Percentiles rank a stretch among this genome's conserved stretches.
phyloP scores from a whole-genome alignment of 208 protist species.

The Spongospora subterranea region DNA sequence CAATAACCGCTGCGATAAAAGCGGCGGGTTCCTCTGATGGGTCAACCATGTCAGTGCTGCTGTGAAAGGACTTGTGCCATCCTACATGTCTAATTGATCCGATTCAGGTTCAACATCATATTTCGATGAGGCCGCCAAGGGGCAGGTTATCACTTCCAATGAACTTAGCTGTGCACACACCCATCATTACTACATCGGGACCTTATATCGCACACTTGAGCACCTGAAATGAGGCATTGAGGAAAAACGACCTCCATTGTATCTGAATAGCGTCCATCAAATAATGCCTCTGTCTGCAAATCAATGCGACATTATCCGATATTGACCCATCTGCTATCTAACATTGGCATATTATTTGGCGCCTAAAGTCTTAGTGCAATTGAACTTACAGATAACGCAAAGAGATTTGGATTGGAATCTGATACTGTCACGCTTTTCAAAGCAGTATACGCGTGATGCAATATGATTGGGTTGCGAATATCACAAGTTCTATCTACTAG shows the following conservation, averaged over 20 bases:
- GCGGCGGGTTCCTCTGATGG: neutral
- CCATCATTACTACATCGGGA: neutral
- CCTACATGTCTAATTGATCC: neutral
- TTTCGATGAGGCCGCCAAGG: neutral
- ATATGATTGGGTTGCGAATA: no score
- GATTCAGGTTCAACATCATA: neutral
- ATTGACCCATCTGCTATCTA: neutral
- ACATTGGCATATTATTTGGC: no score
- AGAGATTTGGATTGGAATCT: neutral
- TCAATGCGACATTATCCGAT: neutral
- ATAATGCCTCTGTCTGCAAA: neutral
- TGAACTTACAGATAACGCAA: neutral
- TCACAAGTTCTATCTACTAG: no score
- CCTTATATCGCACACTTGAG: neutral
- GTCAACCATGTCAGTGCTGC: neutral
- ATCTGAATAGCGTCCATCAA: neutral
- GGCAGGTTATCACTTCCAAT: neutral
- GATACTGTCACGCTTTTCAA: no score
- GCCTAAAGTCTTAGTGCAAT: no score
- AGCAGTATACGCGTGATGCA: no score
- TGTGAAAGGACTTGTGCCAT: neutral
- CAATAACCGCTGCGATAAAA: constrained; percentile 45
- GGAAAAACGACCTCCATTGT: neutral
- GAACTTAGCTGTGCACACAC: neutral
- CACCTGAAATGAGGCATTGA: neutral